These are phyloP conservation scores for Alternaria sp. DNA, from an alignment of 2,329 filamentous ascomycete species.

Conservation along the genomic window DNA sequence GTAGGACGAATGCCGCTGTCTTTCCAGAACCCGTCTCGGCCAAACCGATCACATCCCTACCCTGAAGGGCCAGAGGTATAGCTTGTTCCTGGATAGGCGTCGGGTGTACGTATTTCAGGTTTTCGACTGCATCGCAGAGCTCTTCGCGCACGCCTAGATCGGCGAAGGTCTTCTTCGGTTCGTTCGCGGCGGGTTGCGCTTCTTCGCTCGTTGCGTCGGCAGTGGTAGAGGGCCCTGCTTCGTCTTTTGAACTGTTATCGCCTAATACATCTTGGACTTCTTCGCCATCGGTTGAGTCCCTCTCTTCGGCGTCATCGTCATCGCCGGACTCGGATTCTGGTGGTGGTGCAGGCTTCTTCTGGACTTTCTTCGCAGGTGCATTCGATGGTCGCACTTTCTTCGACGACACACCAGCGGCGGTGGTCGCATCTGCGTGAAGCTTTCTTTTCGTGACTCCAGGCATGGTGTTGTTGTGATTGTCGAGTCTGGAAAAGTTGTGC, in stretches of 20 bases:
- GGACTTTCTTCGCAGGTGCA: constrained; percentile 17
- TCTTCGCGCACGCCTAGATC: constrained; percentile 82
- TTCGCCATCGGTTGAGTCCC: constrained; percentile 5
- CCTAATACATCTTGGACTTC: constrained; percentile 10
- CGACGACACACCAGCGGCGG: constrained; percentile 8
- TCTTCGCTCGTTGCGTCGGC: constrained; percentile 3
- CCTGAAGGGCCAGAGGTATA: constrained; percentile 80
- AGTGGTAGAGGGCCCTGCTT: not conserved
- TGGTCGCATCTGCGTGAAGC: constrained; percentile 30
- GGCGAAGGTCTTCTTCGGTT: constrained; percentile 67
- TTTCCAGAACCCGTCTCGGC: constrained; percentile 97
- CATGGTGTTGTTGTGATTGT: constrained; percentile 45
- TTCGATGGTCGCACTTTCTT: constrained; percentile 28
- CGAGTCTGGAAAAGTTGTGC: constrained; percentile 4
- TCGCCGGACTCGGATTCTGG: constrained; percentile 36
- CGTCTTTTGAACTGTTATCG: not conserved
- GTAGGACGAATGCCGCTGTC: constrained; percentile 91
- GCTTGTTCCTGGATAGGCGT: constrained; percentile 89
- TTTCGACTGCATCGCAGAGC: constrained; percentile 85
- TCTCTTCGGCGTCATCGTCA: constrained; percentile 16
- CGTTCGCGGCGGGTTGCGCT: constrained; percentile 18
- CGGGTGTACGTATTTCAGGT: constrained; percentile 81
- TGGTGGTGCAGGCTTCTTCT: constrained; percentile 18
- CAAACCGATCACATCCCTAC: constrained; percentile 87
- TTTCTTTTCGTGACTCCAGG: constrained; percentile 53